Conservation (phyloP, 768 basidiomycete genomes). For the Aureoboletus auriporus region DNA sequence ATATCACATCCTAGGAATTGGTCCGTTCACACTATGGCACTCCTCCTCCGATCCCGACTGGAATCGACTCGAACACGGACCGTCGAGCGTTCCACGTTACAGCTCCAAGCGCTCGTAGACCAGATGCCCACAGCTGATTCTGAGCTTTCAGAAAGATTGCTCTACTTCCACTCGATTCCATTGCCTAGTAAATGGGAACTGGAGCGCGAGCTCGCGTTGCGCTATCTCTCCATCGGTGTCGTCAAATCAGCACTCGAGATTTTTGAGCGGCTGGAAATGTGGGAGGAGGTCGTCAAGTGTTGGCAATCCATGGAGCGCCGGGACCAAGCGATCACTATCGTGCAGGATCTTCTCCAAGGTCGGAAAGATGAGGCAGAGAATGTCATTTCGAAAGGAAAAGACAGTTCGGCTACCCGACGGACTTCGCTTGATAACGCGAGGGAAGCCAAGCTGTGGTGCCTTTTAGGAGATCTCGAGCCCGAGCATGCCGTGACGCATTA, state of each 20-base stretch:
- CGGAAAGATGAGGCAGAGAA: conserved; percentile 77
- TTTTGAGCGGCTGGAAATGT: conserved; percentile 94
- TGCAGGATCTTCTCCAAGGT: conserved; percentile 82
- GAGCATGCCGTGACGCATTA: conserved; percentile 71
- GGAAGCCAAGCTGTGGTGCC: conserved; percentile 91
- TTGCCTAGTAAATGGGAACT: conserved; percentile 92
- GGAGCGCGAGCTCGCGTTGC: conserved; percentile 82
- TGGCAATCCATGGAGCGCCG: conserved; percentile 76
- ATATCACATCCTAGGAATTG: conserved; percentile 89
- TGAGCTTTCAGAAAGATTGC: conserved; percentile 64
- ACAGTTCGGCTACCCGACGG: conserved; percentile 38
- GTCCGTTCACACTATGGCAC: conserved; percentile 95
- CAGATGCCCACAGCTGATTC: conserved; percentile 93
- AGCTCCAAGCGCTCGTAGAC: conserved; percentile 93
- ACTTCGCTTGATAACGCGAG: conserved; percentile 56
- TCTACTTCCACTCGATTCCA: conserved; percentile 74
- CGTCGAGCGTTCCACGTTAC: conserved; percentile 86
- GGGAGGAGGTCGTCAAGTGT: conserved; percentile 94
- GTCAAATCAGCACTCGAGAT: conserved; percentile 89
- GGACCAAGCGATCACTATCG: conserved; percentile 75
- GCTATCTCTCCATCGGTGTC: conserved; percentile 83
- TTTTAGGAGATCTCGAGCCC: conserved; percentile 88
- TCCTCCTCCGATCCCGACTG: conserved; percentile 87
- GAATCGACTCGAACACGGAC: conserved; percentile 88
- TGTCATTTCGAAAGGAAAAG: conserved; percentile 60